Percentiles rank a stretch among this genome's conserved stretches.
Conservation (phyloP, 2,329 filamentous ascomycete genomes). For the Pochonia chlamydosporia region DNA sequence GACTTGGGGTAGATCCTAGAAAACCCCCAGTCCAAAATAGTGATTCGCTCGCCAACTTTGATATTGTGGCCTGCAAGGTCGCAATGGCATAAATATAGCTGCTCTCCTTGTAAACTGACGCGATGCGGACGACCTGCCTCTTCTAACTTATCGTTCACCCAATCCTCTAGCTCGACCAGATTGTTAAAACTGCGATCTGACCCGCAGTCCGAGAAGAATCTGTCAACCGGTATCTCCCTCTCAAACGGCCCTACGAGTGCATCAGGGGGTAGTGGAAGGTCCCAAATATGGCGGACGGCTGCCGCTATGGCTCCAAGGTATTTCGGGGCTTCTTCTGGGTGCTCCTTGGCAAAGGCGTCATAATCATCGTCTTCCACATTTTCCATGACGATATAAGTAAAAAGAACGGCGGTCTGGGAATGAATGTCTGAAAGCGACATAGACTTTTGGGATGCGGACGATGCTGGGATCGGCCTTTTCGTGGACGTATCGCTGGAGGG, state of each 20-base stretch:
- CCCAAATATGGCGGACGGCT: constrained; percentile 6
- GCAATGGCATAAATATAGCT: constrained; percentile 6
- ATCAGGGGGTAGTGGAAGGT: constrained; percentile 6
- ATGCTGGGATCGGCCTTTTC: constrained; percentile 5
- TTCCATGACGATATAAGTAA: constrained; percentile 8
- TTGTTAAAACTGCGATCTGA: constrained; percentile 1
- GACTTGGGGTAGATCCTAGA: constrained; percentile 6
- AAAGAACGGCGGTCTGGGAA: background rate
- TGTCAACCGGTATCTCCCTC: constrained; percentile 2
- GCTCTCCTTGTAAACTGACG: constrained; percentile 5
- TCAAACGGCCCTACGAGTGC: constrained; percentile 1
- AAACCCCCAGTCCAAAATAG: constrained; percentile 8
- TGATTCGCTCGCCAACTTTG: constrained; percentile 6
- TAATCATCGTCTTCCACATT: constrained; percentile 5
- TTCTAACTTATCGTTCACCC: constrained; percentile 5
- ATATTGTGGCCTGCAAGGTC: constrained; percentile 7
- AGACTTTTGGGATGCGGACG: constrained; percentile 5
- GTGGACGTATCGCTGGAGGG: constrained; percentile 5
- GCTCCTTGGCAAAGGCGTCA: background rate
- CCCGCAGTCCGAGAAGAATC: constrained; percentile 6
- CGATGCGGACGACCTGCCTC: background rate
- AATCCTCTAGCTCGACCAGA: constrained; percentile 2
- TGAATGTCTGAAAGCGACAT: constrained; percentile 1
- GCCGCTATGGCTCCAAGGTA: constrained; percentile 1
- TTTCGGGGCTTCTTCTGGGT: constrained; percentile 1